Base-by-base conservation (phyloP, 73 alveolate species). In the Paramecium octaurelia region DNA sequence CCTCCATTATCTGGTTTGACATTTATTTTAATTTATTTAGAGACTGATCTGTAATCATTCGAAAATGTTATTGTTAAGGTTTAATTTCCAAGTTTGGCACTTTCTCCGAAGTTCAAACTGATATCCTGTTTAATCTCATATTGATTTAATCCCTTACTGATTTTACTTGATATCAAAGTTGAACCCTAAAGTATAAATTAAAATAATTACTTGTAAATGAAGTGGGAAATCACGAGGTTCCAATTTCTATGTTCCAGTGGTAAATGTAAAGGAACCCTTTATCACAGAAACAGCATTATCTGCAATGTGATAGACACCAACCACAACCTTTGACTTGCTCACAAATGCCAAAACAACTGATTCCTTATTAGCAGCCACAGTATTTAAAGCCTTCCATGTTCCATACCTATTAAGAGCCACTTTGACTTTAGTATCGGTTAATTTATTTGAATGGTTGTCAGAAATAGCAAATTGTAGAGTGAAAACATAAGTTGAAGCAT, bases 321-420 rank as follows among this genome's bases (percentile, higher is more conserved):
- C 57, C 1, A 46, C 42, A 46, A 80, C 75, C 21, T 43, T 24
- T 0, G 18, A 23, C 0, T 73, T 40, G 44, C 24, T 6, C 8
- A 11, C 2, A 48, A 12, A 80, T 40, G 91, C 50, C 27, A 80
- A 1, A 27, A 42, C 76, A 35, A 80, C 44, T n/a, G 75, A n/a
- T 9, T 40, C 1, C 46, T 40, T 46, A 80, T 46, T 44, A 44
- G 57, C 73, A 10, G 75, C 43, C 48, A 80, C 46, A 10, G 48
- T 20, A 14, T 80, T 80, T 10, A 80, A 42, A 14, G 91, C 43
- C 4, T n/a, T 40, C 91, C 91, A 80, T 44, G 91, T 27, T 20
- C 91, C 91, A 18, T 80, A 80, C 44, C 91, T 80, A 80, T 80
- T 80, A 12, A 73, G 40, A 1, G 59, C 60, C 4, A 18, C 57